Conservation (phyloP, 108 stramenopile species). For the Parmales sp. region DNA sequence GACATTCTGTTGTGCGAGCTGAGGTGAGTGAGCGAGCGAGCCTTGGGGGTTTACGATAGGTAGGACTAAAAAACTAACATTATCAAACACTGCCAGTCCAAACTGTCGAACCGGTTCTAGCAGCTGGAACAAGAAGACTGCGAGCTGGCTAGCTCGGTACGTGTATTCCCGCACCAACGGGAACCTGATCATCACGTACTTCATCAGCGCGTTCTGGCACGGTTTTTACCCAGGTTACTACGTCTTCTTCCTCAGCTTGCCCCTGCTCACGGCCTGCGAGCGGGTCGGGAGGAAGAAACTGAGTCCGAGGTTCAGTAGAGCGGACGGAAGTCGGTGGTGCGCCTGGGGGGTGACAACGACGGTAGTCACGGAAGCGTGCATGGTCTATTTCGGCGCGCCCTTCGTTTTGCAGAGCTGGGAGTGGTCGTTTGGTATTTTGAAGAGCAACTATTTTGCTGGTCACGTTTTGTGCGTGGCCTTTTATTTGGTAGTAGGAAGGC, state of each 20-base stretch:
- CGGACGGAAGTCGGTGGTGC: not conserved
- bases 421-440: not conserved
- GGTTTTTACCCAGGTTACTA: slow-evolving; percentile 43
- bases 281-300: slow-evolving; percentile 5
- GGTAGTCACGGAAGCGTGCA: not conserved
- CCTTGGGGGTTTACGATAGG: too few relatives aligned
- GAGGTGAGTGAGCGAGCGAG: too few relatives aligned
- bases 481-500: too few relatives aligned
- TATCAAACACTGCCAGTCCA: too few relatives aligned
- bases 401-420: not conserved
- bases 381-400: not conserved
- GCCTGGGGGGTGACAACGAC: not conserved
- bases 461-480: too few relatives aligned
- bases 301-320: not conserved
- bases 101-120: slow-evolving; percentile 9
- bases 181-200: slow-evolving; percentile 26
- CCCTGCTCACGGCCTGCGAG: slow-evolving; percentile 11
- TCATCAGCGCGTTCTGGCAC: slow-evolving; percentile 40
- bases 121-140: slow-evolving; percentile 21
- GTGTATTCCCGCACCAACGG: not conserved
- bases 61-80: too few relatives aligned
- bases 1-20: slow-evolving; percentile 21
- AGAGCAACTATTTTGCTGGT: not conserved
- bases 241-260: slow-evolving; percentile 23
- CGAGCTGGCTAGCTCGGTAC: slow-evolving; percentile 5